These are phyloP conservation scores for Mycena vulgaris DNA, from an alignment of 768 basidiomycete species.

Conservation along the genomic window DNA sequence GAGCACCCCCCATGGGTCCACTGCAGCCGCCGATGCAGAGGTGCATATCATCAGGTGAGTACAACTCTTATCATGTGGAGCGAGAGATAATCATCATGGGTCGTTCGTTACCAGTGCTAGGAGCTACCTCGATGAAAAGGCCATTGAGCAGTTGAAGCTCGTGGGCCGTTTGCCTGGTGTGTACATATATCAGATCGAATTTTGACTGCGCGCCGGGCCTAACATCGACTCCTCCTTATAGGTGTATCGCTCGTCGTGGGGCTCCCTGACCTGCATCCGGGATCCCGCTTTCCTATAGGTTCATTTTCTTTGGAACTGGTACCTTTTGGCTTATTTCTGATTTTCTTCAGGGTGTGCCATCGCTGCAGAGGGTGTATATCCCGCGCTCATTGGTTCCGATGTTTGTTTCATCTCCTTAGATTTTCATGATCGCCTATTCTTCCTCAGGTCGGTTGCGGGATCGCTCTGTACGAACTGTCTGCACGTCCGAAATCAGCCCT, in stretches of 20 bases:
- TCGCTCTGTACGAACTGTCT: constrained; percentile 52
- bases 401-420: constrained; percentile 1
- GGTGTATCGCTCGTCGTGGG: constrained; percentile 51
- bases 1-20: constrained; percentile 8
- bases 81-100: constrained; percentile 7
- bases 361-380: constrained; percentile 54
- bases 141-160: constrained; percentile 50
- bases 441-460: constrained; percentile 52
- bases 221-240: background rate
- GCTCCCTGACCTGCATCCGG: constrained; percentile 59
- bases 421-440: background rate
- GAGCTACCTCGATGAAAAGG: constrained; percentile 50
- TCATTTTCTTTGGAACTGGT: background rate
- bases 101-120: constrained; percentile 37
- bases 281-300: constrained; percentile 53
- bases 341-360: constrained; percentile 51
- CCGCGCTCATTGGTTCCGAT: constrained; percentile 57
- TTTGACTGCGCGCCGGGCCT: too few species aligned
- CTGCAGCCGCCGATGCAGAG: constrained; percentile 36
- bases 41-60: constrained; percentile 47
- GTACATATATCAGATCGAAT: too few species aligned
- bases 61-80: background rate
- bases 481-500: constrained; percentile 42
- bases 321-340: background rate
- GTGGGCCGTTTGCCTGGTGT: constrained; percentile 45